These are phyloP conservation scores for Verticillium nubilum DNA, from an alignment of 2,329 filamentous ascomycete genomes.

Conservation along the genomic window DNA sequence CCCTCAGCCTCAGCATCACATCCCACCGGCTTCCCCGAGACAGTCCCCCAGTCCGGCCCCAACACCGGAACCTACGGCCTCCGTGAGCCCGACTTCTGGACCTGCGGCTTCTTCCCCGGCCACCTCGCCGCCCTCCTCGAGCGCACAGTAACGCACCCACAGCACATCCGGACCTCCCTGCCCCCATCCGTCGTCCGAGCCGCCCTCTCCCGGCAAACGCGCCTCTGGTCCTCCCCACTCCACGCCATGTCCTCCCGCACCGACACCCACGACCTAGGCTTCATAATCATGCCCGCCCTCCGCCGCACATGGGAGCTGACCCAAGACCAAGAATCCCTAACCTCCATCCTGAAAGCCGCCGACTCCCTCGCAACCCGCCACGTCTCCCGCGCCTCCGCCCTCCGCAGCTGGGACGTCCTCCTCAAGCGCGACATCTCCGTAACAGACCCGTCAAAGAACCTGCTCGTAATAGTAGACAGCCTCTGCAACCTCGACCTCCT, in stretches of 20 bases:
- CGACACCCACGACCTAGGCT: conserved; percentile 49
- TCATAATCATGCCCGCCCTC: conserved; percentile 44
- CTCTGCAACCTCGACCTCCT: conserved; percentile 34
- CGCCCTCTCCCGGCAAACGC: conserved; percentile 14
- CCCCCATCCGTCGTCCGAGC: background rate
- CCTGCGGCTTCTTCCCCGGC: conserved; percentile 36
- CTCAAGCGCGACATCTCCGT: conserved; percentile 21
- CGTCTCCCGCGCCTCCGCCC: conserved; percentile 31
- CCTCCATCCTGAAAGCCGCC: conserved; percentile 36
- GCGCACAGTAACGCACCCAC: conserved; percentile 22
- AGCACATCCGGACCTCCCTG: background rate
- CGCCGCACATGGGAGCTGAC: conserved; percentile 41
- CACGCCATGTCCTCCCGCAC: conserved; percentile 33
- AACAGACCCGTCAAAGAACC: conserved; percentile 20
- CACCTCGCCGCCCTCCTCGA: conserved; percentile 28
- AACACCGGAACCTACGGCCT: conserved; percentile 19
- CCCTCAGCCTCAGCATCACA: background rate
- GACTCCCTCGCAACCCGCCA: conserved; percentile 36
- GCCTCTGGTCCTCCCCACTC: conserved; percentile 25
- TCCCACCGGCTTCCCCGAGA: conserved; percentile 24
- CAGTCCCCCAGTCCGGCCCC: conserved; percentile 20
- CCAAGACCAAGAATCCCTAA: conserved; percentile 28
- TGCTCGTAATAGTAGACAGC: conserved; percentile 35
- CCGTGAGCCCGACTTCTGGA: conserved; percentile 32
- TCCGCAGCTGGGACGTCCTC: conserved; percentile 42